Percentiles rank a stretch among this genome's conserved stretches.
Evolutionary conservation across 2,329 filamentous ascomycete genomes (phyloP).

Genomic region (Phyllosticta citriasiana): DNA sequence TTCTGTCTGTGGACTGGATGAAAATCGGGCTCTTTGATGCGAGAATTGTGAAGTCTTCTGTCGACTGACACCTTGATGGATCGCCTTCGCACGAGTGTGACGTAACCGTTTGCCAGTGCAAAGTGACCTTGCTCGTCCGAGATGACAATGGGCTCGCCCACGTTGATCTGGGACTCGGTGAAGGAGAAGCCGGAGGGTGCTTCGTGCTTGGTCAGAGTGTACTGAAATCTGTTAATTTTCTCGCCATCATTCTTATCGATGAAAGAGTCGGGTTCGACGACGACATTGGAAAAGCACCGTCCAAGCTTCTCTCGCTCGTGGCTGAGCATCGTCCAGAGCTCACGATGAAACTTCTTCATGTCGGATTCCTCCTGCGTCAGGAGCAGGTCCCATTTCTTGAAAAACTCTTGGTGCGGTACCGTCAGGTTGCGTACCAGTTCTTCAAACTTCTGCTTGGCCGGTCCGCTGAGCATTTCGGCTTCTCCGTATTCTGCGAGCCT

Average conservation of each 20-base stretch:
- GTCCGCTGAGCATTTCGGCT: slow-evolving; percentile 70
- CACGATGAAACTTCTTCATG: slow-evolving; percentile 72
- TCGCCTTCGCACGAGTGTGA: slow-evolving; percentile 64
- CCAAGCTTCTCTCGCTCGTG: slow-evolving; percentile 77
- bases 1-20: slow-evolving; percentile 67
- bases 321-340: slow-evolving; percentile 95
- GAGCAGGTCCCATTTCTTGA: slow-evolving; percentile 87
- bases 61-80: slow-evolving; percentile 85
- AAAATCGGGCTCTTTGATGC: slow-evolving; percentile 66
- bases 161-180: slow-evolving; percentile 74
- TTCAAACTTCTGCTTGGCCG: slow-evolving; percentile 70
- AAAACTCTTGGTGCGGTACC: slow-evolving; percentile 67
- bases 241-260: slow-evolving; percentile 58
- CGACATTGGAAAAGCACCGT: slow-evolving; percentile 79
- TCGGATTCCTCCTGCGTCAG: slow-evolving; percentile 92
- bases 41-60: slow-evolving; percentile 75
- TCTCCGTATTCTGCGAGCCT: slow-evolving; percentile 78
- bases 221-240: slow-evolving; percentile 86
- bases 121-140: slow-evolving; percentile 95
- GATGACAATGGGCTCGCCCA: slow-evolving; percentile 89
- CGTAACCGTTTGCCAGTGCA: slow-evolving; percentile 84
- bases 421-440: slow-evolving; percentile 72
- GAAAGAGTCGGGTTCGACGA: slow-evolving; percentile 69
- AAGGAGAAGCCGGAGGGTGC: slow-evolving; percentile 63
- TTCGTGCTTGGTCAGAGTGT: slow-evolving; percentile 69